phyloP scores from a whole-genome alignment of 2,329 filamentous ascomycete genomes.

The Colletotrichum kahawae region DNA sequence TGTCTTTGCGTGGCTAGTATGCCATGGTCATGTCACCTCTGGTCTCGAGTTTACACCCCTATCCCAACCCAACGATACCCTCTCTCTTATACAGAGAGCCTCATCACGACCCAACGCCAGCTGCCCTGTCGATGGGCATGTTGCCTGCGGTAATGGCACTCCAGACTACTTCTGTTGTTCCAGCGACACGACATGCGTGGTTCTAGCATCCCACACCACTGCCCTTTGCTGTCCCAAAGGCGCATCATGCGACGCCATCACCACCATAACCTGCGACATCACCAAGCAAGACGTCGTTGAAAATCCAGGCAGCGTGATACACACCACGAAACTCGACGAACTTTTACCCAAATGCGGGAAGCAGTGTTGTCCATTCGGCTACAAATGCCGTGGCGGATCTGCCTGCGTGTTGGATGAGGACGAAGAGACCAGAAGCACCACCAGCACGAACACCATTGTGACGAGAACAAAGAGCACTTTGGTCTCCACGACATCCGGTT shows the following conservation, averaged over 20 bases:
- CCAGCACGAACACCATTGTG: not conserved
- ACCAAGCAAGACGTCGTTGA: slow-evolving; percentile 62
- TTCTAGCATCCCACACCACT: slow-evolving; percentile 67
- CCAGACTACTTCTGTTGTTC: slow-evolving; percentile 73
- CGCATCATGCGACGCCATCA: slow-evolving; percentile 60
- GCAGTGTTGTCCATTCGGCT: slow-evolving; percentile 77
- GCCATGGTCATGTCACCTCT: not conserved
- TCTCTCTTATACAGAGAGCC: not conserved
- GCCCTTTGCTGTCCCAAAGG: slow-evolving; percentile 72
- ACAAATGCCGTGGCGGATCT: slow-evolving; percentile 54
- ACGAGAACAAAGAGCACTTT: not conserved
- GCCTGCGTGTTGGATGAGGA: slow-evolving; percentile 59
- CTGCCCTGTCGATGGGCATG: slow-evolving; percentile 8
- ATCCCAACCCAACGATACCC: not conserved
- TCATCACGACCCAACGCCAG: not conserved
- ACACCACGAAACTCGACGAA: slow-evolving; percentile 67
- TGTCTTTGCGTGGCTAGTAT: slow-evolving; percentile 2
- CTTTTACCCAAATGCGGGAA: slow-evolving; percentile 63
- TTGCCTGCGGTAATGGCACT: slow-evolving; percentile 37
- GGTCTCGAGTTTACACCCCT: not conserved
- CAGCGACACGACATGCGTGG: slow-evolving; percentile 56
- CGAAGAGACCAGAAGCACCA: slow-evolving; percentile 35
- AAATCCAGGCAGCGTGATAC: slow-evolving; percentile 64
- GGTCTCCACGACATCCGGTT: not conserved
- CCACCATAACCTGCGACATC: slow-evolving; percentile 69